Evolutionary conservation across 345 rosid genomes (phyloP), one percentile per base, ranked within the genome.

Genomic region (Salix koriyanagi): DNA sequence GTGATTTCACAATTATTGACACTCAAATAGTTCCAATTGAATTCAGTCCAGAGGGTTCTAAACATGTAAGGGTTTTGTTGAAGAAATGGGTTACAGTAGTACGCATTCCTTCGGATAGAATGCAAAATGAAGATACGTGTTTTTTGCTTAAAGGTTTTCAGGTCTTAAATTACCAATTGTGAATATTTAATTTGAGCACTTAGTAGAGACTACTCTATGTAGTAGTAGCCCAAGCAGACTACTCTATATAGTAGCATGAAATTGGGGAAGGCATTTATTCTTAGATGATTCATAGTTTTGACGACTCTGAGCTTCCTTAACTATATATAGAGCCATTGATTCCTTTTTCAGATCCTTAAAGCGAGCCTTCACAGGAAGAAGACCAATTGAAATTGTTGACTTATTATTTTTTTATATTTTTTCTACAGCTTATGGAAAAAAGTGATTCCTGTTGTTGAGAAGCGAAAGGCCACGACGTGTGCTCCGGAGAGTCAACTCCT

Each of bases 361-460:
- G 62, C 42, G 39, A 26, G 67, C 34, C 60, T 72, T 56, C 41
- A 6, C 61, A 6, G 1, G 54, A 58, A 4, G 34, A 54, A 52
- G 30, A 32, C 41, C 64, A 60, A 37, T 64, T 65, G 44, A 46
- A 30, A 48, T 65, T 37, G 28, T 26, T 41, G 25, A 61, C 71
- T 54, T 65, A 32, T 14, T 65, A 25, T 39, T 26, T 44, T 70
- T 69, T 75, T 70, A 65, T 56, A 70, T 37, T 62, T 36, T 2
- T 75, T 21, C 44, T 82, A 82, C 91, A 91, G 90, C 91, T 94
- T 71, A 88, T 90, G 95, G 95, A 90, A 85, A 85, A 84, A 81
- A 54, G 90, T 90, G 80, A 71, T 91, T 72, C 97, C 95, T 0
- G 87, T 90, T 58, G 92, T 76, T 64, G 92, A 91, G 86, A 92